Percentiles rank a stretch among this genome's conserved stretches.
Conservation (phyloP, 73 alveolate genomes). For the Paramecium bursaria region DNA sequence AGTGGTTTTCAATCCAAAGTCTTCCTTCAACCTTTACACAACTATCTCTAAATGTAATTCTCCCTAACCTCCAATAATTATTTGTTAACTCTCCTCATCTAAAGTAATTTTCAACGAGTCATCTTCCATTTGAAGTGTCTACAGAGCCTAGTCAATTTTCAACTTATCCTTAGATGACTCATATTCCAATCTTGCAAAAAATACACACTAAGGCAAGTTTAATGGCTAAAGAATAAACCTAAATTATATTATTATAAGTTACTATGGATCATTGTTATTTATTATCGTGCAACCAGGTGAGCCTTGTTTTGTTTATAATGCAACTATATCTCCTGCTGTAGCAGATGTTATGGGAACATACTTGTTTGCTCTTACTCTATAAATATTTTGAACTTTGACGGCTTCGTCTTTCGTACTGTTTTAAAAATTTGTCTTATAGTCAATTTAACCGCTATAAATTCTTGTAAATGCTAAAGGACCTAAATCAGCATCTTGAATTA, state of each 20-base stretch:
- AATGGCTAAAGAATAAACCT: slow-evolving; percentile 76
- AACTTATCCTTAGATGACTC: slow-evolving; percentile 73
- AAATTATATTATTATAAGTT: background rate
- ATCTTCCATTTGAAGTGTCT: slow-evolving; percentile 81
- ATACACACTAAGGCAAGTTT: slow-evolving; percentile 90
- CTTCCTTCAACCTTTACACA: slow-evolving; percentile 74
- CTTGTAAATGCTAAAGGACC: slow-evolving; percentile 86
- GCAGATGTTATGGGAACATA: slow-evolving; percentile 72
- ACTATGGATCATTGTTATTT: background rate
- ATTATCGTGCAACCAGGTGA: slow-evolving; percentile 47
- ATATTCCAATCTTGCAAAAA: slow-evolving; percentile 85
- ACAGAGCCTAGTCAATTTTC: slow-evolving; percentile 74
- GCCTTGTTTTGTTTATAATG: slow-evolving; percentile 72
- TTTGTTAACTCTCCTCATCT: slow-evolving; percentile 79
- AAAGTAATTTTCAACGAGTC: slow-evolving; percentile 76
- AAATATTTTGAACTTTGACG: slow-evolving; percentile 63
- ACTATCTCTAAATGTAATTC: slow-evolving; percentile 86
- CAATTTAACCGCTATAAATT: slow-evolving; percentile 71
- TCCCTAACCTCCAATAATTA: slow-evolving; percentile 85
- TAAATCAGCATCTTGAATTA: slow-evolving; percentile 76
- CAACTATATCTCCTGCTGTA: slow-evolving; percentile 90
- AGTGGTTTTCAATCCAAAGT: slow-evolving; percentile 77
- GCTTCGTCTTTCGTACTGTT: slow-evolving; percentile 50
- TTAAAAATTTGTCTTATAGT: background rate
- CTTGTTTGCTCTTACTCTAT: slow-evolving; percentile 88